Evolutionary conservation across 768 basidiomycete species (phyloP).

Genomic region (Lactarius sanguifluus): DNA sequence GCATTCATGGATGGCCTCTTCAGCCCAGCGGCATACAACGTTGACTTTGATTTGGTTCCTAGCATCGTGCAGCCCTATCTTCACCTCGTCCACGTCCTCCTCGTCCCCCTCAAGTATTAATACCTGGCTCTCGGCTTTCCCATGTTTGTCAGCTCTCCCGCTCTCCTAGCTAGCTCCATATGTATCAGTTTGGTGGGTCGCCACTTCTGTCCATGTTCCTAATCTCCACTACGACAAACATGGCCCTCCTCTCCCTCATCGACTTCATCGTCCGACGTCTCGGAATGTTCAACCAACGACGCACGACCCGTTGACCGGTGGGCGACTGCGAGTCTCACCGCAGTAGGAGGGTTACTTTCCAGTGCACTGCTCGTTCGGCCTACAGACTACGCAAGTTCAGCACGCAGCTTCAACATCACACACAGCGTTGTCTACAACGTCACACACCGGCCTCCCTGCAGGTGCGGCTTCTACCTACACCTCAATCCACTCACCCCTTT

Average conservation of each 20-base stretch:
- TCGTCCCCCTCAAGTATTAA: neutral
- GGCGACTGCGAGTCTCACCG: neutral
- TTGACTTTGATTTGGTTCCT: constrained; percentile 87
- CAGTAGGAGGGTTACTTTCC: constrained; percentile 14
- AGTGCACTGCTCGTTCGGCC: neutral
- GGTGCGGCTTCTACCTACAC: constrained; percentile 1
- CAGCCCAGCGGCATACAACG: constrained; percentile 84
- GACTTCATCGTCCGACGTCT: neutral
- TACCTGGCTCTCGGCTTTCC: neutral
- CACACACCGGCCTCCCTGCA: constrained; percentile 6
- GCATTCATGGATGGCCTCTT: constrained; percentile 92
- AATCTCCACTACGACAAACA: constrained; percentile 71
- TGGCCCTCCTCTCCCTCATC: constrained; percentile 41
- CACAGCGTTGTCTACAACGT: neutral
- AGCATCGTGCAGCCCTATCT: constrained; percentile 39
- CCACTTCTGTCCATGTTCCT: constrained; percentile 72
- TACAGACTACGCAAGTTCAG: neutral
- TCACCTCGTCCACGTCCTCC: too few relatives aligned
- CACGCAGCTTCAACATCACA: neutral
- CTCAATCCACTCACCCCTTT: neutral
- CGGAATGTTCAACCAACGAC: neutral
- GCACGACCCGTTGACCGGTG: constrained; percentile 4
- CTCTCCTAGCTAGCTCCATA: constrained; percentile 51
- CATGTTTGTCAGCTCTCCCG: constrained; percentile 19
- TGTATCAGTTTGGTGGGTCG: constrained; percentile 77